These are phyloP conservation scores for Trametes polyzona DNA, from an alignment of 1,284 basidiomycete genomes.

Conservation along the genomic window DNA sequence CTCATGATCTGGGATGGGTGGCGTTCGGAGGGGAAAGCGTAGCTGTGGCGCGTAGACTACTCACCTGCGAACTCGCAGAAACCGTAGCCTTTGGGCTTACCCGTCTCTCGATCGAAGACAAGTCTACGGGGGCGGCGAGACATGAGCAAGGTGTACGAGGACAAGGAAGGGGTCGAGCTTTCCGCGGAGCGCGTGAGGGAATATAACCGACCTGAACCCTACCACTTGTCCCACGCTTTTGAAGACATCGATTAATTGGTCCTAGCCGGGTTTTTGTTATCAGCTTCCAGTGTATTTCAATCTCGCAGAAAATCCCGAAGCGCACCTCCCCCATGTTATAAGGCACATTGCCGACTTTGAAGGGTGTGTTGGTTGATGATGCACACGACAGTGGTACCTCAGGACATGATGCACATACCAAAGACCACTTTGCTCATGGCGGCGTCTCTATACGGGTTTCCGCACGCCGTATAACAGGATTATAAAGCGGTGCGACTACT, in stretches of 20 bases:
- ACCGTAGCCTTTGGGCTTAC: slow-evolving; percentile 96
- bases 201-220: slow-evolving; percentile 70
- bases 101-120: slow-evolving; percentile 95
- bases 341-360: slow-evolving; percentile 80
- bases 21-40: background rate
- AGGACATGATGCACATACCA: slow-evolving; percentile 38
- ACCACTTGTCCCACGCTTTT: slow-evolving; percentile 85
- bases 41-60: slow-evolving; percentile 34
- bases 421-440: slow-evolving; percentile 57
- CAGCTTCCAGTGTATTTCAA: no score
- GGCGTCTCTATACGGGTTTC: background rate
- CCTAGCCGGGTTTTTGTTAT: slow-evolving; percentile 42
- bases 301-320: slow-evolving; percentile 4
- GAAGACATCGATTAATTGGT: slow-evolving; percentile 84
- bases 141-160: background rate
- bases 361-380: background rate
- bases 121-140: slow-evolving; percentile 55
- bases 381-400: background rate
- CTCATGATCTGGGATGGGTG: slow-evolving; percentile 74
- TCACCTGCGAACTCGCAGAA: slow-evolving; percentile 96
- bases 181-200: no score
- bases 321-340: slow-evolving; percentile 82
- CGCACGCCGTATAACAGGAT: no score
- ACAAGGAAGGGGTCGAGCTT: background rate
- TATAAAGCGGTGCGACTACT: no score